These are phyloP conservation scores for Hypoxylon sp. DNA, from an alignment of 2,329 filamentous ascomycete genomes.

Conservation along the genomic window DNA sequence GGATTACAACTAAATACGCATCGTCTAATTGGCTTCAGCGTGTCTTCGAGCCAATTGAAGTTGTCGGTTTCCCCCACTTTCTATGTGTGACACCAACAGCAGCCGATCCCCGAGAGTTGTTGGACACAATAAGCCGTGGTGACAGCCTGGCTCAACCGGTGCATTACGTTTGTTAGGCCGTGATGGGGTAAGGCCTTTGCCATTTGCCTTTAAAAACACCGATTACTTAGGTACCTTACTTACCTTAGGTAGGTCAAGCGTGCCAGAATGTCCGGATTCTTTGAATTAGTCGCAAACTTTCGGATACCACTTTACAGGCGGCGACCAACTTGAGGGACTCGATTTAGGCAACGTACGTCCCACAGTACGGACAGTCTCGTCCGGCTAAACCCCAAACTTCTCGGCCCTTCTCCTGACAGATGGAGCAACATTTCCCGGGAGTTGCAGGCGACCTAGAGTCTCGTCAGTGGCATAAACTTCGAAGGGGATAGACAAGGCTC, in stretches of 20 bases:
- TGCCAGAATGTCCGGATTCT: constrained; percentile 1
- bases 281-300: constrained; percentile 23
- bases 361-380: constrained; percentile 43
- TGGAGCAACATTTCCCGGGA: constrained; percentile 48
- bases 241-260: too few relatives aligned
- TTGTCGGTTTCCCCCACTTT: too few relatives aligned
- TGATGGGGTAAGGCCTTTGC: too few relatives aligned
- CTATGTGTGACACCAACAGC: too few relatives aligned
- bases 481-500: constrained; percentile 49
- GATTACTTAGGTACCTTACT: too few relatives aligned
- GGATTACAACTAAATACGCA: too few relatives aligned
- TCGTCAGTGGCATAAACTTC: constrained; percentile 44
- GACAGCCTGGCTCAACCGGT: too few relatives aligned
- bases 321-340: constrained; percentile 27
- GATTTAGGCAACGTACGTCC: constrained; percentile 41
- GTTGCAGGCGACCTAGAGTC: constrained; percentile 62
- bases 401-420: constrained; percentile 40
- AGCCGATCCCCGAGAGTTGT: not conserved
- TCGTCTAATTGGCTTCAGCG: too few relatives aligned
- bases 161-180: too few relatives aligned
- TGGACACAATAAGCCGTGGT: not conserved
- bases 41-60: not conserved
- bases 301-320: constrained; percentile 10
- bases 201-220: too few relatives aligned
- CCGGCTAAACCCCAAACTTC: constrained; percentile 43